phyloP scores from a whole-genome alignment of 768 basidiomycete genomes.

The Lactarius deliciosus region DNA sequence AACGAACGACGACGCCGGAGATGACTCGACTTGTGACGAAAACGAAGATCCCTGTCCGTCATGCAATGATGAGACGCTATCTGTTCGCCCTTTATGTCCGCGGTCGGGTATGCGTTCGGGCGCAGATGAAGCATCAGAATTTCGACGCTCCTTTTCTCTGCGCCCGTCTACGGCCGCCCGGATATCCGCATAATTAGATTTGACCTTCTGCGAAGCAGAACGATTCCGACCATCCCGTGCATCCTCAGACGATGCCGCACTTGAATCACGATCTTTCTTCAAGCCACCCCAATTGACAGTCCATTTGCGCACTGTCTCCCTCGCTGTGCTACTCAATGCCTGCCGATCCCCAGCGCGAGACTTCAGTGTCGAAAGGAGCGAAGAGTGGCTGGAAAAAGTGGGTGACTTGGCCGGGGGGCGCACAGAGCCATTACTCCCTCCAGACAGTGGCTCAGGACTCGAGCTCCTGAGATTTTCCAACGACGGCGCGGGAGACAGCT shows the following conservation, averaged over 20 bases:
- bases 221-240: slow-evolving; percentile 16
- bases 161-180: slow-evolving; percentile 74
- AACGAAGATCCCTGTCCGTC: slow-evolving; percentile 30
- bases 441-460: slow-evolving; percentile 10
- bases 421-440: not conserved
- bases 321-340: slow-evolving; percentile 78
- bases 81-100: slow-evolving; percentile 33
- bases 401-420: slow-evolving; percentile 11
- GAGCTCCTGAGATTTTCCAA: slow-evolving; percentile 13
- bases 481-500: slow-evolving; percentile 20
- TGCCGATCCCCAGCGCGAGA: slow-evolving; percentile 81
- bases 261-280: slow-evolving; percentile 49
- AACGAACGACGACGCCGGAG: slow-evolving; percentile 31
- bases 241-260: slow-evolving; percentile 27
- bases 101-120: slow-evolving; percentile 40
- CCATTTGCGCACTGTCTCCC: slow-evolving; percentile 92
- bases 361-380: slow-evolving; percentile 71
- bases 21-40: slow-evolving; percentile 34
- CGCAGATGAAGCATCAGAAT: slow-evolving; percentile 31
- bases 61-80: slow-evolving; percentile 33
- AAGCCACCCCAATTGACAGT: slow-evolving; percentile 74
- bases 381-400: slow-evolving; percentile 10
- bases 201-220: slow-evolving; percentile 28
- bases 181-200: slow-evolving; percentile 70
- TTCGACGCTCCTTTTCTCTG: slow-evolving; percentile 39